Percentiles rank a stretch among this genome's conserved stretches.
phyloP scores from a whole-genome alignment of 495 filamentous ascomycete genomes.

The Penicillium desertorum region DNA sequence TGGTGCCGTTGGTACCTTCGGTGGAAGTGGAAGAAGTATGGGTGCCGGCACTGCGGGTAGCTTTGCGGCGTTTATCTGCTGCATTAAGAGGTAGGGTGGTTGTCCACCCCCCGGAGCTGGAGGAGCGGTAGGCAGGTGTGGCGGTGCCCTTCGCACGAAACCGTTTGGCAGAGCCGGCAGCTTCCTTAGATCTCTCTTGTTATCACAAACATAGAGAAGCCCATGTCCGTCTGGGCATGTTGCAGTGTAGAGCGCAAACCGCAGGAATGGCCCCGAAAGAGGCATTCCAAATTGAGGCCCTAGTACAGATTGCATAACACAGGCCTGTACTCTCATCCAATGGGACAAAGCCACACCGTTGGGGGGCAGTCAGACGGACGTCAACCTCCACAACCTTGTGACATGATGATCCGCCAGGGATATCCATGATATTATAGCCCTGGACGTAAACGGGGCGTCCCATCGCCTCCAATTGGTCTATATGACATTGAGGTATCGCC shows the following conservation, averaged over 20 bases:
- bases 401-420: too few relatives aligned
- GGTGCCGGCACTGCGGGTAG: too few relatives aligned
- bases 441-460: neutral
- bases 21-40: too few relatives aligned
- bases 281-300: neutral
- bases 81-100: neutral
- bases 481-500: neutral
- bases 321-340: neutral
- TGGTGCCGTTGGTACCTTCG: neutral
- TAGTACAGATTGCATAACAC: neutral
- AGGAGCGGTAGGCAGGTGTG: neutral
- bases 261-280: constrained; percentile 6
- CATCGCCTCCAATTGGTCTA: neutral
- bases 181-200: neutral
- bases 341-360: neutral
- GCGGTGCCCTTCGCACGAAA: neutral
- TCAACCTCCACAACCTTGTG: neutral
- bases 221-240: constrained; percentile 2
- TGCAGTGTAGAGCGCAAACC: constrained; percentile 2
- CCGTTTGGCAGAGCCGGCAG: neutral
- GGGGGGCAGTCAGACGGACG: neutral
- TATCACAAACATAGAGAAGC: neutral
- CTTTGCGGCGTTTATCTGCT: too few relatives aligned
- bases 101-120: neutral
- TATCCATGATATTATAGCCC: neutral